Conservation (phyloP, 78 protist genomes). For the Parvularia atlantis region DNA sequence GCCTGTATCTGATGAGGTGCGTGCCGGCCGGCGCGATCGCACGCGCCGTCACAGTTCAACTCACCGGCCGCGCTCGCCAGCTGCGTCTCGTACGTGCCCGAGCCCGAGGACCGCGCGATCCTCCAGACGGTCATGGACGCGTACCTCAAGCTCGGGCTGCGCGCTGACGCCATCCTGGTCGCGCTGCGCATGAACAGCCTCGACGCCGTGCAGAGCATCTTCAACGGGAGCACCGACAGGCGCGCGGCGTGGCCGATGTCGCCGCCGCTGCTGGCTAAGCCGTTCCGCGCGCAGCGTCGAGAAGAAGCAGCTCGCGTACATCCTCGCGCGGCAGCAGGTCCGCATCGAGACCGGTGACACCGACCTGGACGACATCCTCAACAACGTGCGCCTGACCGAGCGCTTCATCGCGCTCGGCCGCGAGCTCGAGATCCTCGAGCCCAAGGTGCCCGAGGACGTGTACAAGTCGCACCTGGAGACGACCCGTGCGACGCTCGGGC, state of each 20-base stretch:
- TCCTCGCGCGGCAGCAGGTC: conserved; percentile 56
- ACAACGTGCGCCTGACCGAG: conserved; percentile 43
- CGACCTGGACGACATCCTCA: conserved; percentile 38
- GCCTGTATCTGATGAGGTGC: conserved; percentile 63
- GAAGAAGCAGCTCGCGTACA: conserved; percentile 71
- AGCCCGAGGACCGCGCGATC: conserved; percentile 65
- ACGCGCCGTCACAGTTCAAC: too few species aligned
- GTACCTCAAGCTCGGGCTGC: background rate
- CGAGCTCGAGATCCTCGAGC: conserved; percentile 87
- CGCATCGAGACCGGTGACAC: background rate
- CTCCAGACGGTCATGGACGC: conserved; percentile 30
- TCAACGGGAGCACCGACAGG: conserved; percentile 6
- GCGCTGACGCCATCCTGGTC: conserved; percentile 10
- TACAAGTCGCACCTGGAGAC: conserved; percentile 72
- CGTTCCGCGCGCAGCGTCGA: background rate
- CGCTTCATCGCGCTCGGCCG: conserved; percentile 67
- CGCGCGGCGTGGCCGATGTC: background rate
- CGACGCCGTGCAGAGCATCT: background rate
- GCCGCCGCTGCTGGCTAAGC: too few species aligned
- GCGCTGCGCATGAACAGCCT: conserved; percentile 22
- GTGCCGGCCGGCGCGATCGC: background rate
- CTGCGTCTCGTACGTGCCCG: conserved; percentile 66
- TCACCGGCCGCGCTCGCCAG: conserved; percentile 8
- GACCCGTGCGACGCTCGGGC: background rate
- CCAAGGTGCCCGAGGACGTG: conserved; percentile 94